Conservation (phyloP, 2,329 filamentous ascomycete species). For the Aureobasidium sp. region DNA sequence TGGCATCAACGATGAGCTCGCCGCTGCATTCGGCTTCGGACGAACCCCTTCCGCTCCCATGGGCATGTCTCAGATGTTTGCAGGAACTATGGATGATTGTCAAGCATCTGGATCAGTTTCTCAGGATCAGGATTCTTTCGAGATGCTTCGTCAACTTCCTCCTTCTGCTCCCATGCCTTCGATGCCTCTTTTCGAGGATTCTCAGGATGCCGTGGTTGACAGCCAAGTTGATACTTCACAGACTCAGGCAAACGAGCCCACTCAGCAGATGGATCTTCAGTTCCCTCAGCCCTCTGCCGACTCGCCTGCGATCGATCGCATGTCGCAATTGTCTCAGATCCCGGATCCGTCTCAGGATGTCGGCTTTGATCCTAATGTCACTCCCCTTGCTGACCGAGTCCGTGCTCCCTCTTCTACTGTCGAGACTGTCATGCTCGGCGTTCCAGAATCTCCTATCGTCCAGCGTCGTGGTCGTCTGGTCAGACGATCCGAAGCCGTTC, state of each 20-base stretch:
- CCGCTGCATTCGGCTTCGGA: conserved; percentile 35
- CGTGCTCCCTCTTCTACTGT: conserved; percentile 59
- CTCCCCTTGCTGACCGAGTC: conserved; percentile 32
- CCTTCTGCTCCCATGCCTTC: conserved; percentile 27
- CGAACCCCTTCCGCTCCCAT: conserved; percentile 39
- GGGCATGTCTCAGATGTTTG: conserved; percentile 83
- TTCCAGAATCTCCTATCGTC: conserved; percentile 59
- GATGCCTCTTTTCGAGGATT: conserved; percentile 28
- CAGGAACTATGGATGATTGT: conserved; percentile 68
- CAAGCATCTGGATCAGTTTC: conserved; percentile 22
- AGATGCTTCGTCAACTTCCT: conserved; percentile 28
- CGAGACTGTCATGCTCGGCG: conserved; percentile 57
- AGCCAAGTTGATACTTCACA: conserved; percentile 14
- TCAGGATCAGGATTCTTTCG: conserved; percentile 41
- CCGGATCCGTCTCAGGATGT: conserved; percentile 74
- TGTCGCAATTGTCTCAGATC: conserved; percentile 58
- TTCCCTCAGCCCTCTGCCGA: conserved; percentile 26
- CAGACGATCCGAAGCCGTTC: conserved; percentile 34
- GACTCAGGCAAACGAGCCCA: conserved; percentile 20
- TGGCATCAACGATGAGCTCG: conserved; percentile 25
- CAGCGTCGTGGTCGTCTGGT: conserved; percentile 46
- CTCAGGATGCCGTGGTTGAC: conserved; percentile 29
- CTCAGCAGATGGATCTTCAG: conserved; percentile 32
- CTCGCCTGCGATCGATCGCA: conserved; percentile 30
- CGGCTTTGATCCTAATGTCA: conserved; percentile 66